Conservation (phyloP, 371 early-diverging fungal genomes). For the Amoeboaphelidium occidentale region DNA sequence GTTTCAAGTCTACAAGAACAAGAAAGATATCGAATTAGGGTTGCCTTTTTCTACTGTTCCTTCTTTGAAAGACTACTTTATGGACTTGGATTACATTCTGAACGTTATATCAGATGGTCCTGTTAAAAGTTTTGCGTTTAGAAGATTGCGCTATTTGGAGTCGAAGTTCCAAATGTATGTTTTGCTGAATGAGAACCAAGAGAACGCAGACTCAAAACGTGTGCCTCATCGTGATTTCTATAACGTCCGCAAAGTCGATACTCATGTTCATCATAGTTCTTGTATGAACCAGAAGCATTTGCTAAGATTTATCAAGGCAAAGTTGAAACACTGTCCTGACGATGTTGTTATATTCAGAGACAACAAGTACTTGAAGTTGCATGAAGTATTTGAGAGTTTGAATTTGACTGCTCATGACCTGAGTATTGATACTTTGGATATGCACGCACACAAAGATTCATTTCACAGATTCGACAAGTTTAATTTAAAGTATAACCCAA, state of each 20-base stretch:
- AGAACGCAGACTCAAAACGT: constrained; percentile 73
- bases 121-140: constrained; percentile 77
- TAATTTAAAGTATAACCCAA: constrained; percentile 91
- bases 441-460: constrained; percentile 56
- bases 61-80: constrained; percentile 58
- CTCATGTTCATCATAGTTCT: constrained; percentile 88
- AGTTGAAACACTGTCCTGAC: constrained; percentile 57
- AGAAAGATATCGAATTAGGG: constrained; percentile 8
- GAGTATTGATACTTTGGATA: constrained; percentile 88
- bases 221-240: constrained; percentile 95
- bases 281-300: constrained; percentile 98
- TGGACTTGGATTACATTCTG: constrained; percentile 66
- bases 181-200: constrained; percentile 72
- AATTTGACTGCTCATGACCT: constrained; percentile 89
- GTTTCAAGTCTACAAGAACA: constrained; percentile 21
- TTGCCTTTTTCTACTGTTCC: constrained; percentile 30
- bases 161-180: constrained; percentile 83
- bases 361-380: constrained; percentile 19
- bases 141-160: constrained; percentile 78
- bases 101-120: constrained; percentile 75
- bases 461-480: constrained; percentile 89
- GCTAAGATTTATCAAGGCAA: constrained; percentile 87
- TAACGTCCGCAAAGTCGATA: constrained; percentile 96
- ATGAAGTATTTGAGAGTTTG: constrained; percentile 66
- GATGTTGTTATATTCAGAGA: constrained; percentile 23